These are phyloP conservation scores for Penicillium palitans DNA, from an alignment of 2,329 filamentous ascomycete species.

Conservation along the genomic window DNA sequence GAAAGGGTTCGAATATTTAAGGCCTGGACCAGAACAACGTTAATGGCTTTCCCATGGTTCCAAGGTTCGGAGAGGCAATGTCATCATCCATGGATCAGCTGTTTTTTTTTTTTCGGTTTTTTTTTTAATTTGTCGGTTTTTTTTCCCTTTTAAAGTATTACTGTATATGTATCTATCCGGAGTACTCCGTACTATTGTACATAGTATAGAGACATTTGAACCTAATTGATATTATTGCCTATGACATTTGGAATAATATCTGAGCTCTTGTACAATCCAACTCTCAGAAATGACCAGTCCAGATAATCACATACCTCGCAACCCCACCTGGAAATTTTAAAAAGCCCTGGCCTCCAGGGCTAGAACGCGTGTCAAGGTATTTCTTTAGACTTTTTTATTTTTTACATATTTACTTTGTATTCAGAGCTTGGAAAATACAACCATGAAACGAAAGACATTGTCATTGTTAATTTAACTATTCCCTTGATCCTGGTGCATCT, in stretches of 20 bases:
- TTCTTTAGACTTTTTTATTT: too few species aligned
- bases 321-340: not conserved
- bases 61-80: conserved; percentile 3
- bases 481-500: not conserved
- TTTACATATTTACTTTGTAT: not conserved
- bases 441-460: not conserved
- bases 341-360: not conserved
- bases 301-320: conserved; percentile 1
- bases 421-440: not conserved
- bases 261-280: not conserved
- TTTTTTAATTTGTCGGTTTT: not conserved
- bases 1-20: not conserved
- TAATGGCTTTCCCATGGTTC: not conserved
- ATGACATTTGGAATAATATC: not conserved
- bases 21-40: not conserved
- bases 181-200: not conserved
- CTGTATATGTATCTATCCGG: not conserved
- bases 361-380: not conserved
- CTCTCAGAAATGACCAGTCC: conserved; percentile 8
- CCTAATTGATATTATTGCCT: not conserved
- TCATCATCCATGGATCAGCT: conserved; percentile 2
- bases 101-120: not conserved
- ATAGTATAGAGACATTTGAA: not conserved
- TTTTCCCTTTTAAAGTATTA: not conserved
- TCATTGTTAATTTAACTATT: not conserved